These are phyloP conservation scores for Calonectria pteridis DNA, from an alignment of 2,329 filamentous ascomycete species.

Conservation along the genomic window DNA sequence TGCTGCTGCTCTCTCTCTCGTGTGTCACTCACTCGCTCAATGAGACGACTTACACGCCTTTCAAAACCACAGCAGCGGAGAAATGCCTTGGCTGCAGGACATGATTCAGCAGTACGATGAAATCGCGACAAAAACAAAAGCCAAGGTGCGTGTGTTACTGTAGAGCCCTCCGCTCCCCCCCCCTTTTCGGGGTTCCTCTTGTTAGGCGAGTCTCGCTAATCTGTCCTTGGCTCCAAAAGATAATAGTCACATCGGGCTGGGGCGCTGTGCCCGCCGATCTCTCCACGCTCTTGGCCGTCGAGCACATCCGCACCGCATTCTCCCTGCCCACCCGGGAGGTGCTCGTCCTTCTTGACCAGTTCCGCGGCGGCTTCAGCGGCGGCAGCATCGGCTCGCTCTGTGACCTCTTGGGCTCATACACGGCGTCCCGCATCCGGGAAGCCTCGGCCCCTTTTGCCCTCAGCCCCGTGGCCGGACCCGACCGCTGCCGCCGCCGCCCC, in stretches of 20 bases:
- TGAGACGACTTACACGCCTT: background rate
- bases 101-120: conserved; percentile 30
- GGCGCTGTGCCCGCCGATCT: conserved; percentile 35
- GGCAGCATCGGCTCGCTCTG: no score
- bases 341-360: no score
- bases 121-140: conserved; percentile 19
- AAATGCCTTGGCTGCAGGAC: conserved; percentile 33
- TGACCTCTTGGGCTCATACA: no score
- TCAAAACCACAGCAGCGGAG: conserved; percentile 27
- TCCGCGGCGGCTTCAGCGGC: no score
- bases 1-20: background rate
- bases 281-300: conserved; percentile 29
- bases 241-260: conserved; percentile 35
- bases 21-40: background rate
- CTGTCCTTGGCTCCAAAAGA: conserved; percentile 23
- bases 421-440: no score
- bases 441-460: no score
- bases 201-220: background rate
- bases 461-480: no score
- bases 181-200: no score
- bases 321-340: no score
- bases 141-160: conserved; percentile 13
- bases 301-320: conserved; percentile 14
- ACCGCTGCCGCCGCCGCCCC: no score
- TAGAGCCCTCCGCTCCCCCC: background rate